Evolutionary conservation across 2,329 filamentous ascomycete genomes (phyloP).

Genomic region (Hymenoscyphus infarciens): DNA sequence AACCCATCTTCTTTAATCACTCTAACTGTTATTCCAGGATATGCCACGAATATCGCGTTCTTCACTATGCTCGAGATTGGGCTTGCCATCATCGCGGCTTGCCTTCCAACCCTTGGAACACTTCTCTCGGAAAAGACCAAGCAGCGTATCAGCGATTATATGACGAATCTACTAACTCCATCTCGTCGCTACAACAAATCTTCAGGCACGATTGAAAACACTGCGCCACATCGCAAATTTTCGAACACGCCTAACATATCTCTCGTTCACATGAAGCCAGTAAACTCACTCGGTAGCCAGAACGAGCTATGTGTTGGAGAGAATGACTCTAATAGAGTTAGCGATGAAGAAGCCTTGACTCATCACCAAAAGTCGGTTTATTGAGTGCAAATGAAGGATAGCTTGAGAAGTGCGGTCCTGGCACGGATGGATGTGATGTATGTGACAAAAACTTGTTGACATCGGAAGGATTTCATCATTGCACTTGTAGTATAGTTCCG

Average conservation of each 20-base stretch:
- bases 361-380: not conserved
- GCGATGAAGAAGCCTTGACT: not conserved
- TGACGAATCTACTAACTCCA: not conserved
- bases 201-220: not conserved
- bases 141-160: not conserved
- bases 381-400: too few relatives aligned
- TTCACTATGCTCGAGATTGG: not conserved
- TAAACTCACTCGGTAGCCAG: not conserved
- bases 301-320: not conserved
- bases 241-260: not conserved
- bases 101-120: not conserved
- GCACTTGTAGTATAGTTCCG: too few relatives aligned
- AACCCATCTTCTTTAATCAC: too few relatives aligned
- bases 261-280: not conserved
- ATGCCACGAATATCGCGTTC: too few relatives aligned
- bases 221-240: not conserved
- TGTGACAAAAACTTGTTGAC: too few relatives aligned
- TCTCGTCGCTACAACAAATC: not conserved
- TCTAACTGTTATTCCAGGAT: too few relatives aligned
- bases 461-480: too few relatives aligned
- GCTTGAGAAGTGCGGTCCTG: not conserved
- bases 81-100: not conserved
- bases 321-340: not conserved
- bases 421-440: too few relatives aligned
- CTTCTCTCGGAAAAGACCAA: not conserved